Evolutionary conservation across 83 land plant genomes (phyloP), one percentile per base, ranked within the genome.

Genomic region (Picea abies): DNA sequence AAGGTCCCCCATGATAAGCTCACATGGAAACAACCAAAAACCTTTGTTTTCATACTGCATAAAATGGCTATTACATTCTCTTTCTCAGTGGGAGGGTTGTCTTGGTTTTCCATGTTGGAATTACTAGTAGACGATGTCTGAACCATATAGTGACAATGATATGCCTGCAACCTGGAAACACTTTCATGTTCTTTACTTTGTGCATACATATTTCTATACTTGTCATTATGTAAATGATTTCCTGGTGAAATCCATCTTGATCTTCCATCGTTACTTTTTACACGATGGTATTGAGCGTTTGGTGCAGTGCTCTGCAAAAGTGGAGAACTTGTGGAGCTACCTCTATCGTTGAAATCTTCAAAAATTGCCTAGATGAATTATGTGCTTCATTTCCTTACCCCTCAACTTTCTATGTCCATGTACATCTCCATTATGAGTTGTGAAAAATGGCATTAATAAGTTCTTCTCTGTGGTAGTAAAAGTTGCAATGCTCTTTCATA

Each of bases 371-470:
- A 11, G 58, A 14, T 47, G 58, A 73, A 73, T 47, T 5, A 49
- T 44, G 26, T n/a, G 77, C 77, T 73, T 44, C 77, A 47, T 47
- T 73, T 41, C 47, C 76, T 41, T 73, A 73, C 78, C 78, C 44
- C 49, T 75, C 49, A 29, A 47, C 25, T 1, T 9, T 75, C 78
- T 75, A 81, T 73, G 71, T 16, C 82, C 87, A 19, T 83, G 86
- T 16, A 86, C 93, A 37, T 91, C 91, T 52, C 90, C 94, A 89
- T 71, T 86, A 29, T 88, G 91, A 83, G 87, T 86, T 16, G 96
- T 97, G 86, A 97, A 97, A 78, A 97, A 95, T 52, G 99, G 99
- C 35, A 90, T 97, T 52, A 97, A 86, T 81, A 92, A 95, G 86
- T 97, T 95, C 86, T 83, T 93, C 80, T 97, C 98, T 41, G 93